phyloP scores from a whole-genome alignment of 2,329 filamentous ascomycete genomes.

The Talaromyces sp. region DNA sequence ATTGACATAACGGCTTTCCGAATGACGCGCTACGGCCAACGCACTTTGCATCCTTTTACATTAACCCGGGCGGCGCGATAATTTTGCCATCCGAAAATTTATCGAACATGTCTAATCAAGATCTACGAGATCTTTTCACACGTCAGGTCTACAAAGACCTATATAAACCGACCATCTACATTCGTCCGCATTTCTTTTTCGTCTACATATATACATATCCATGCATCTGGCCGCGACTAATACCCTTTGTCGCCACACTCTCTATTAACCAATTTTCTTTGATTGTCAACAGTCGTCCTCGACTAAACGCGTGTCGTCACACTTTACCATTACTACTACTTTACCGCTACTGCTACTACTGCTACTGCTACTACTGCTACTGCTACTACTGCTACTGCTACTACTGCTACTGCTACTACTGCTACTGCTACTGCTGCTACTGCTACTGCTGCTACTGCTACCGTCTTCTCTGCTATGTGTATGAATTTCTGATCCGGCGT shows the following conservation, averaged over 20 bases:
- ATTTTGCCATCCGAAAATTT: no score
- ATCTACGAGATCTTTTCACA: not conserved
- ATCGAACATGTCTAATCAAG: no score
- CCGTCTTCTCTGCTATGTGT: not conserved
- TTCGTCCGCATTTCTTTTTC: not conserved
- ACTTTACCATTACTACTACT: not conserved
- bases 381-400: no score
- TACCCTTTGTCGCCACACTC: not conserved
- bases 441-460: not conserved
- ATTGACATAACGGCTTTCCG: conserved; percentile 32
- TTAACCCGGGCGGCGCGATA: not conserved
- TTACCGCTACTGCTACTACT: no score
- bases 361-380: no score
- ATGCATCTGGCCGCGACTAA: not conserved
- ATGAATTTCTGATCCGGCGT: not conserved
- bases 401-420: no score
- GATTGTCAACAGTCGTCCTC: not conserved
- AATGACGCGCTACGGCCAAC: conserved; percentile 10
- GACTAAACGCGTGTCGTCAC: not conserved
- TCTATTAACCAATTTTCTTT: no score
- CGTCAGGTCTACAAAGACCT: no score
- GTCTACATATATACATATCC: not conserved
- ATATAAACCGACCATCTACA: not conserved
- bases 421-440: no score
- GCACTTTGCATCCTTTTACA: conserved; percentile 5